Evolutionary conservation across 306 rosid species (phyloP), one percentile per base, ranked within the genome.

Genomic region (Pterocarpus macrocarpus): DNA sequence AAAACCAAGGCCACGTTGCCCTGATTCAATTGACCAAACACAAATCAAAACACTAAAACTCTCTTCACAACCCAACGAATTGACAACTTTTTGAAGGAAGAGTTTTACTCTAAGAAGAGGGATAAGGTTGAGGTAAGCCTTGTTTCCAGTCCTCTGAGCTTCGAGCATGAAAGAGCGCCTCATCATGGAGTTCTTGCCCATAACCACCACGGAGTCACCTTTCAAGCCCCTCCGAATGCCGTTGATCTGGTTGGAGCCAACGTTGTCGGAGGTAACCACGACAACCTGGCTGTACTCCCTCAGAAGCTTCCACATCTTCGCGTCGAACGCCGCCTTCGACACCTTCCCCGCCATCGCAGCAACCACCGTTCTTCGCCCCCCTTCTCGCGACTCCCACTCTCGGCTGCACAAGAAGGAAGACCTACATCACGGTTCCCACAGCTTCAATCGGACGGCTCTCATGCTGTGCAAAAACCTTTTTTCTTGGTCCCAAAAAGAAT

Each of bases 1-100:
- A 94, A 94, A 64, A 94, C 85, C 84, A 94, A 84, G 0, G 91
- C 97, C 55, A 91, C 97, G 38, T 94, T 91, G 0, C 97, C 98
- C 97, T 92, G 73, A 70, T 38, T 38, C 17, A 57, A 28, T 55
- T 55, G 32, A 55, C 30, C 22, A 0, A 76, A 16, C 35, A 76
- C 58, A 5, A 32, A 4, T 33, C 3, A 5, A 62, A 64, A 44
- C 1, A 2, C 2, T 4, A 64, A 39, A 39, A 66, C 3, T 39
- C 49, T 8, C 9, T 28, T 47, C 28, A 44, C 66, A 67, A 22
- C 3, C 4, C 12, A 0, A 58, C 8, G 8, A 6, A 22, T 22
- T 22, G 28, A 22, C 28, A 22, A 22, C 1, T 22, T 22, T 22
- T 22, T 22, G 28, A 22, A 22, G 28, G 28, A 22, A 22, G 28